A percentile compares a stretch with the other conserved stretches of the same genome.
phyloP scores from a whole-genome alignment of 1,139 yeast genomes.

The Protomyces gravidus region DNA sequence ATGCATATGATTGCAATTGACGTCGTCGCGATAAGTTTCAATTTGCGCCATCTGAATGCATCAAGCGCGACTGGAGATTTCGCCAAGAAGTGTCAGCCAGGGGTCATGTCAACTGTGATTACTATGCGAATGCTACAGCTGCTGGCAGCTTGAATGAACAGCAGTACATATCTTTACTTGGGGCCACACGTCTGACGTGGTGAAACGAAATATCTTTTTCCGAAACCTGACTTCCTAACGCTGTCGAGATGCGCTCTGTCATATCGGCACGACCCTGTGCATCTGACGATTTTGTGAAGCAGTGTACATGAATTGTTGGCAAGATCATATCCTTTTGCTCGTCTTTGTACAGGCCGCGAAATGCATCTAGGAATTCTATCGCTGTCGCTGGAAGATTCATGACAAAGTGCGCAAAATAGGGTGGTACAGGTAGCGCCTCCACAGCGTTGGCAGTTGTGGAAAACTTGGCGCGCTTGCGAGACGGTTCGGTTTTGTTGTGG shows the following conservation, averaged over 20 bases:
- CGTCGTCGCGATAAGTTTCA: not conserved
- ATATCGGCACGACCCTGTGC: slow-evolving; percentile 39
- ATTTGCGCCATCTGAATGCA: not conserved
- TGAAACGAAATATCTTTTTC: slow-evolving; percentile 56
- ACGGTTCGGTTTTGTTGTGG: not conserved
- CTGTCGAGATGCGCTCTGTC: slow-evolving; percentile 49
- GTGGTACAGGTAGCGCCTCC: slow-evolving; percentile 48
- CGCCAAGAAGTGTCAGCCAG: too few relatives aligned
- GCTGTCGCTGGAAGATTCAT: slow-evolving; percentile 97
- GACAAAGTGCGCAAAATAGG: slow-evolving; percentile 64
- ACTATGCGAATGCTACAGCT: slow-evolving; percentile 58
- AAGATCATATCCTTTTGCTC: slow-evolving; percentile 47
- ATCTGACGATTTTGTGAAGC: slow-evolving; percentile 74
- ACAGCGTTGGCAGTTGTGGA: not conserved
- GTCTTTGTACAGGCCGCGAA: slow-evolving; percentile 38
- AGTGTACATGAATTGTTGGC: slow-evolving; percentile 82
- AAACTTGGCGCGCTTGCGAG: slow-evolving; percentile 1
- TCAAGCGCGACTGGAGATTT: too few relatives aligned
- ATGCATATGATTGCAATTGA: not conserved
- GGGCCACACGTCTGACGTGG: slow-evolving; percentile 87
- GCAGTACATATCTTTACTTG: slow-evolving; percentile 95
- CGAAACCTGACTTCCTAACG: slow-evolving; percentile 52
- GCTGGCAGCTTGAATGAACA: slow-evolving; percentile 73
- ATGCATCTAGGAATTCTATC: slow-evolving; percentile 59
- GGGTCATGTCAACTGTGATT: too few relatives aligned